Evolutionary conservation across 306 rosid genomes (phyloP).

Genomic region (Fragaria iinumae): DNA sequence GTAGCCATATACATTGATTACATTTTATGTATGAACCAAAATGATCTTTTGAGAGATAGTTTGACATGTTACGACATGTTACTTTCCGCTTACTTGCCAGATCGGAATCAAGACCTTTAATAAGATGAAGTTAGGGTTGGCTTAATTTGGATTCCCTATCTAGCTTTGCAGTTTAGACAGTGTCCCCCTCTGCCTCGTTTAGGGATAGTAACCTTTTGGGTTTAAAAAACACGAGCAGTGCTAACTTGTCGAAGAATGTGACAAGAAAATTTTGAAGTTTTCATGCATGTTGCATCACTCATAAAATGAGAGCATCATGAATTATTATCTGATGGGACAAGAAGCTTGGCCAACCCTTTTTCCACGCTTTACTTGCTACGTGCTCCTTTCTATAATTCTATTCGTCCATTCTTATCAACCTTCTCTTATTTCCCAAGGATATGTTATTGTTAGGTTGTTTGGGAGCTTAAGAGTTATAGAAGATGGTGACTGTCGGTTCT

Average conservation of each 20-base stretch:
- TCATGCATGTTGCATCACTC: background rate
- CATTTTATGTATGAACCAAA: too few relatives aligned
- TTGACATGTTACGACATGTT: too few relatives aligned
- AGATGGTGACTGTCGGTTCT: background rate
- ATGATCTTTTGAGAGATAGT: too few relatives aligned
- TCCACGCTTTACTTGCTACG: background rate
- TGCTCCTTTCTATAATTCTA: background rate
- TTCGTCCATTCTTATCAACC: background rate
- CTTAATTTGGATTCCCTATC: too few relatives aligned
- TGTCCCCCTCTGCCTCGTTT: background rate
- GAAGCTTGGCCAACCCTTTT: background rate
- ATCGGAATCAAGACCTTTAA: too few relatives aligned
- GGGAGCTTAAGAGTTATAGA: background rate
- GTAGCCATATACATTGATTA: too few relatives aligned
- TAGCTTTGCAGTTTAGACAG: too few relatives aligned
- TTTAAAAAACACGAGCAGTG: background rate
- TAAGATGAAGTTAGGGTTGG: too few relatives aligned
- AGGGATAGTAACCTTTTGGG: background rate
- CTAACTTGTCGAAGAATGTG: background rate
- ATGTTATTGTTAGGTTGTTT: slow-evolving; percentile 3
- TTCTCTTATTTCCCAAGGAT: background rate
- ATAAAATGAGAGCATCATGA: background rate
- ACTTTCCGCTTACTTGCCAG: too few relatives aligned
- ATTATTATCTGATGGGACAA: background rate
- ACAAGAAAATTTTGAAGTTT: slow-evolving; percentile 1